Conservation (phyloP, 345 rosid species). For the Citrus australasica region DNA sequence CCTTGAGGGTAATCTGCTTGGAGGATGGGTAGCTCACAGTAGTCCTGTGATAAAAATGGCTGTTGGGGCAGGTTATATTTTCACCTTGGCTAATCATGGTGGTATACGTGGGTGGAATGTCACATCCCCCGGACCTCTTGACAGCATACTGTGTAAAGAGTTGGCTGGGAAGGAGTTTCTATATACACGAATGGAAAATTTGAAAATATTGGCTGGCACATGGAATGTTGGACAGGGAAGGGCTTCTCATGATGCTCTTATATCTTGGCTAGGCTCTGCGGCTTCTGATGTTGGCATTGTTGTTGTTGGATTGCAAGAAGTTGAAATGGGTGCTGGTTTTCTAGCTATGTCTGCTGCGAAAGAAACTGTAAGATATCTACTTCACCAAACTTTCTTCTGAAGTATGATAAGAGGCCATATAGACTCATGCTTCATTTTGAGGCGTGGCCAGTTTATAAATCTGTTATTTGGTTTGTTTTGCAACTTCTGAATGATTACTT, state of each 20-base stretch:
- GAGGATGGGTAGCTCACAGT: conserved; percentile 75
- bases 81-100: conserved; percentile 72
- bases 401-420: neutral
- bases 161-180: conserved; percentile 55
- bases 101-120: conserved; percentile 86
- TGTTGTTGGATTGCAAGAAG: conserved; percentile 81
- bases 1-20: conserved; percentile 67
- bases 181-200: conserved; percentile 55
- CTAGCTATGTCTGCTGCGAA: conserved; percentile 89
- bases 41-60: conserved; percentile 66
- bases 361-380: conserved; percentile 66
- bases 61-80: conserved; percentile 60
- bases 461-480: neutral
- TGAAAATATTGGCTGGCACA: conserved; percentile 60
- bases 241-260: conserved; percentile 59
- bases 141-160: conserved; percentile 51
- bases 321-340: conserved; percentile 89
- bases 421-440: neutral
- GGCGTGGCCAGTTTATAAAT: neutral
- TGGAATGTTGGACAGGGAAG: conserved; percentile 89
- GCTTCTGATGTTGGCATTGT: conserved; percentile 62
- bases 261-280: conserved; percentile 66
- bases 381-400: conserved; percentile 5
- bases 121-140: conserved; percentile 72
- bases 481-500: neutral